A percentile compares a stretch with the other conserved stretches of the same genome.
phyloP scores from a whole-genome alignment of 2,329 filamentous ascomycete genomes.

The Shiraia sp. region DNA sequence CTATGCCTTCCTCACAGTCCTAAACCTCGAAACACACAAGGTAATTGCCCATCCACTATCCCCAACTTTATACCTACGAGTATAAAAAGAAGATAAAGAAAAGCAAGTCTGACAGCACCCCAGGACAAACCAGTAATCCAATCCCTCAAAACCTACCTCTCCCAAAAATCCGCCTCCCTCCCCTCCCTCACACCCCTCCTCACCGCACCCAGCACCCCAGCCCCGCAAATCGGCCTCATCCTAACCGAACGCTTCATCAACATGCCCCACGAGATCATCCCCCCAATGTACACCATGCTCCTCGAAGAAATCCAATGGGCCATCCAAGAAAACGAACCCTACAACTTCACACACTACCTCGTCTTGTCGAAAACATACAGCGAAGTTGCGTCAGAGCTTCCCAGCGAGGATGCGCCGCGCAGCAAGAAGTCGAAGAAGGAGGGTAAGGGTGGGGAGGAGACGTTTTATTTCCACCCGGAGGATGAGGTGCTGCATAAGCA shows the following conservation, averaged over 20 bases:
- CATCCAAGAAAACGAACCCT: conserved; percentile 87
- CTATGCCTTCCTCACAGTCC: conserved; percentile 86
- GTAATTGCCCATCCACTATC: conserved; percentile 34
- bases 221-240: conserved; percentile 73
- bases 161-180: conserved; percentile 57
- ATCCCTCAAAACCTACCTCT: conserved; percentile 72
- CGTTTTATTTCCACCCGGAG: conserved; percentile 94
- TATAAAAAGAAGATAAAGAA: too few relatives aligned
- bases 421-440: conserved; percentile 52
- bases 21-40: conserved; percentile 79
- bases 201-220: conserved; percentile 30
- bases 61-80: too few relatives aligned
- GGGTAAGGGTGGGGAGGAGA: conserved; percentile 50
- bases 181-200: conserved; percentile 49
- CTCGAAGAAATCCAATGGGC: conserved; percentile 88
- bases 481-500: conserved; percentile 85
- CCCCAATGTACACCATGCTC: conserved; percentile 94
- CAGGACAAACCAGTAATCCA: conserved; percentile 72
- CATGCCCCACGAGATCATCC: conserved; percentile 89
- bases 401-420: conserved; percentile 49
- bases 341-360: conserved; percentile 90
- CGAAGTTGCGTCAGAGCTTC: conserved; percentile 81
- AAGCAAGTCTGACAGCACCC: conserved; percentile 4
- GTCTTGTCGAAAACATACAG: conserved; percentile 90
- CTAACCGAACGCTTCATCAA: conserved; percentile 95